Evolutionary conservation across 768 basidiomycete species (phyloP), one percentile per base, ranked within the genome.

Genomic region (Tulasnella sp.): DNA sequence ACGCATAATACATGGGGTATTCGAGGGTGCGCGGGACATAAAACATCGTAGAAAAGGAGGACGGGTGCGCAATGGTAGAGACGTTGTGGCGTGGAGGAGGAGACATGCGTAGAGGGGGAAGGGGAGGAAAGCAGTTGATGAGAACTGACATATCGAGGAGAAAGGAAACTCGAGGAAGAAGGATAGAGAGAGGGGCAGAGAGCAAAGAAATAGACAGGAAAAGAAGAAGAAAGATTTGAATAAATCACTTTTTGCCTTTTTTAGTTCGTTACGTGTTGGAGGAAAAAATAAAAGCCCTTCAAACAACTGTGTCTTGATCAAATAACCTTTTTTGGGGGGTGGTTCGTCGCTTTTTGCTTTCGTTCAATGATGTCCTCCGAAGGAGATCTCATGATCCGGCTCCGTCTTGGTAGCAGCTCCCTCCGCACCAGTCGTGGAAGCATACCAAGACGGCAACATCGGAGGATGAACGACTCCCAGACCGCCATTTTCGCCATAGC

Each of bases 391-490:
- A 59, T 69, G 69, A 16, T 69, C 69, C 17, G 69, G 41, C 29
- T 69, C 69, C 16, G 69, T 36, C 47, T 69, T 69, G 29, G 69
- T 69, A 26, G 69, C 22, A 44, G 32, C 44, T 34, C 19, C 69
- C 42, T 32, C 39, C 29, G 41, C 47, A 32, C 41, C 47, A 35
- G 41, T 36, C 35, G 63, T 40, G 63, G 34, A 65, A 35, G 35
- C 29, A 65, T 65, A 65, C 69, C 42, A 59, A 26, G 42, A 16
- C 17, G 69, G 69, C 35, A 69, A 34, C 69, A 69, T 69, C 29
- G 69, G 69, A n/a, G 69, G 69, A 44, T 69, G 69, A 19, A 69
- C 69, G 47, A 69, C 40, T 1, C 69, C 69, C 32, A 69, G 42
- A 0, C 69, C 47, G 3, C 29, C 41, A 19, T 44, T 42, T 29